Base-by-base conservation (phyloP, 331 rosid species). In the Acacia concinna region DNA sequence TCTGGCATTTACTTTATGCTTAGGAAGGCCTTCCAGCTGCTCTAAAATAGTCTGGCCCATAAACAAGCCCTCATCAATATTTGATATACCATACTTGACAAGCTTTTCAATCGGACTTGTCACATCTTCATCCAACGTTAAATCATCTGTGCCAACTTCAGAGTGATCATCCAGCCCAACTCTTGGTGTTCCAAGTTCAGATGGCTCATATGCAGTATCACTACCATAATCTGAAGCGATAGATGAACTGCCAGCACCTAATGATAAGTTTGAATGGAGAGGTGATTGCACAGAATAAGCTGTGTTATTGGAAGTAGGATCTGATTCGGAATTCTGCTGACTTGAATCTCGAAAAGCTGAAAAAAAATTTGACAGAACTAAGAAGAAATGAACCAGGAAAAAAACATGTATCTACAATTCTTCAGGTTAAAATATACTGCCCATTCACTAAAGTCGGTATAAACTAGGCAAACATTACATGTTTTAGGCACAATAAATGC, bases 201-300 rank as follows among this genome's bases (percentile, higher is more conserved):
- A 94, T 84, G 90, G 80, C 75, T 91, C 97, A 81, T 91, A 94
- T 56, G 91, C 97, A 47, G 98, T 96, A 84, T 96, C 99, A 81
- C 99, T 91, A 43, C 93, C 91, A 81, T 89, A 89, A 68, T 91
- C 96, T 32, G 97, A 89, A 41, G 95, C 83, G 59, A 91, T 76
- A 47, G 97, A 96, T 74, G 98, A 90, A 30, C 74, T 81, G 68
- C 97, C 98, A 56, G 91, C 87, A 81, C 82, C 30, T 30, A 84
- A 71, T 82, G 96, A 87, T 79, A 88, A 77, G 79, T 71, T 72
- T 77, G 87, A 81, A 72, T 85, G 79, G 35, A 79, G 64, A 76
- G 88, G 84, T 4, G 77, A 78, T 56, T 84, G 88, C 38, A 65
- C 72, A 37, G 96, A 81, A 73, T 64, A 76, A 80, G 73, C 68